These are phyloP conservation scores for Pythium scleroteichum DNA, from an alignment of 352 stramenopile genomes.

Conservation along the genomic window DNA sequence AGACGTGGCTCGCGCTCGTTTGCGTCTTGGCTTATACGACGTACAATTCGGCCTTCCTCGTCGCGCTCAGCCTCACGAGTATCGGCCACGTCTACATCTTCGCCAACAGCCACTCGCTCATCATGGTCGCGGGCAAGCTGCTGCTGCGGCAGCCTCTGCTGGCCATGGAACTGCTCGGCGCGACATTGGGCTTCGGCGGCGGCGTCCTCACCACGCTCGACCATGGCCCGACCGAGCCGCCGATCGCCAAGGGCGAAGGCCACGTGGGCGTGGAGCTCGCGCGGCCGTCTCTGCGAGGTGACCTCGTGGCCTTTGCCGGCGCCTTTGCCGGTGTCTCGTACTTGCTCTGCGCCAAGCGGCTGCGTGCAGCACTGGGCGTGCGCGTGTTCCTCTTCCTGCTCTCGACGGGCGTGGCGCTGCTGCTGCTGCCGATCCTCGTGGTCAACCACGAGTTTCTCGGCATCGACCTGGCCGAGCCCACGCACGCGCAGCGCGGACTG, in stretches of 20 bases:
- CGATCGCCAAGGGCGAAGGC: background rate
- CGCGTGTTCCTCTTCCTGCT: constrained; percentile 48
- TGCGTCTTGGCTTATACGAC: constrained; percentile 39
- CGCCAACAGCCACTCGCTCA: constrained; percentile 53
- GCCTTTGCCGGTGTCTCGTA: constrained; percentile 53
- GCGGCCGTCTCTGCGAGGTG: constrained; percentile 24
- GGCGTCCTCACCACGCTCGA: constrained; percentile 46
- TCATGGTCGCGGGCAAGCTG: constrained; percentile 53
- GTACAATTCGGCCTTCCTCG: constrained; percentile 57
- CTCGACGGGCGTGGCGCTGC: constrained; percentile 32
- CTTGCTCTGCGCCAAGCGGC: constrained; percentile 43
- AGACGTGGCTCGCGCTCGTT: constrained; percentile 27
- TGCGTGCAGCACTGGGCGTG: constrained; percentile 39
- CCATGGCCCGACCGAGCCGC: constrained; percentile 5
- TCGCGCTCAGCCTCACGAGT: constrained; percentile 49
- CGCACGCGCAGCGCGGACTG: constrained; percentile 25
- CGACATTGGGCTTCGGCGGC: constrained; percentile 39
- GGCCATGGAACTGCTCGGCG: constrained; percentile 40
- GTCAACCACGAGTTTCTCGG: constrained; percentile 14
- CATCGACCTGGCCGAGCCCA: constrained; percentile 26
- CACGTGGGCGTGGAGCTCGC: background rate
- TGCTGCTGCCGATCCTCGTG: constrained; percentile 38
- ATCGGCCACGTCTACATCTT: constrained; percentile 65
- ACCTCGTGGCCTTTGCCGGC: constrained; percentile 56
- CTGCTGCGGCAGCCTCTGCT: constrained; percentile 37